A percentile compares a stretch with the other conserved stretches of the same genome.
Evolutionary conservation across 768 basidiomycete genomes (phyloP).

Genomic region (Naganishia kalamii): DNA sequence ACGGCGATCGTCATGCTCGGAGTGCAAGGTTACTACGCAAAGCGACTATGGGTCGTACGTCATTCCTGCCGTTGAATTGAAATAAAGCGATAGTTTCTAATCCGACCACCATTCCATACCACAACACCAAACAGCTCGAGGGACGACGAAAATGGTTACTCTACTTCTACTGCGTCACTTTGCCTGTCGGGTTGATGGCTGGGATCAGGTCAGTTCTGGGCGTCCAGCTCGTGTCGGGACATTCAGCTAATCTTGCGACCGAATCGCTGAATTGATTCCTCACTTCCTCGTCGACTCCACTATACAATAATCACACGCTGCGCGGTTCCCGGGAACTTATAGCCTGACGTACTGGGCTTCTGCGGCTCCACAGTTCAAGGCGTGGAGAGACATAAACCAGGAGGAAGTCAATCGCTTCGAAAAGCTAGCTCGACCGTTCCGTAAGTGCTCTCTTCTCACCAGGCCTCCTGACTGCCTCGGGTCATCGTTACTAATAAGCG

Average conservation of each 20-base stretch:
- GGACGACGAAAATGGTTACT: slow-evolving; percentile 3
- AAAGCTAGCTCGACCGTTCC: not conserved
- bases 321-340: no score
- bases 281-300: no score
- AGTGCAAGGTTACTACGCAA: slow-evolving; percentile 14
- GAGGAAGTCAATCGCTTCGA: slow-evolving; percentile 2
- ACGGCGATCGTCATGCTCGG: slow-evolving; percentile 6
- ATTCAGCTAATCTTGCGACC: no score
- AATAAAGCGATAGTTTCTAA: no score
- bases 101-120: no score
- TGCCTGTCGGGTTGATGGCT: slow-evolving; percentile 4
- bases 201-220: slow-evolving; percentile 10
- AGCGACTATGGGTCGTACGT: slow-evolving; percentile 15
- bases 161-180: not conserved
- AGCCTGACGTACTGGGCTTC: not conserved
- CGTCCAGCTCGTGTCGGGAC: no score
- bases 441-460: not conserved
- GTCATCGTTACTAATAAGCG: not conserved
- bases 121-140: not conserved
- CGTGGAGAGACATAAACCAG: not conserved
- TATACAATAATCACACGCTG: no score
- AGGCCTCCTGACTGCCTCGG: not conserved
- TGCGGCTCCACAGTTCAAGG: not conserved
- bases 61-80: no score
- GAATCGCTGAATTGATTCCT: no score